Percentiles rank a stretch among this genome's conserved stretches.
Evolutionary conservation across 2,329 filamentous ascomycete species (phyloP).

Genomic region (Aspergillus flavus): DNA sequence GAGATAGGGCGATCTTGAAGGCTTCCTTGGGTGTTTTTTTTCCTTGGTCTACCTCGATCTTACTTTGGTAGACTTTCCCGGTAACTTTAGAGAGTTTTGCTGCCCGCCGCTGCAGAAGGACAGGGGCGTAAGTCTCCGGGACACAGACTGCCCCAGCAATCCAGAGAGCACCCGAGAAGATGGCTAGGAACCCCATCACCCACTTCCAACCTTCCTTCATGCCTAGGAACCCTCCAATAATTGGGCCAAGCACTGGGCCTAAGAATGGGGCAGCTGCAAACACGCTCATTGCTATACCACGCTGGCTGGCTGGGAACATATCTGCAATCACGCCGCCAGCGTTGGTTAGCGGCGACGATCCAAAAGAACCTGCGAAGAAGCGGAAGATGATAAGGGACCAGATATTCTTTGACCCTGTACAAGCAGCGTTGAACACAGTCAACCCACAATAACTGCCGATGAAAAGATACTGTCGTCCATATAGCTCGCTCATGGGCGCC

Average conservation of each 20-base stretch:
- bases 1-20: conserved; percentile 47
- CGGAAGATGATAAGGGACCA: conserved; percentile 62
- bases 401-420: conserved; percentile 51
- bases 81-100: conserved; percentile 48
- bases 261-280: conserved; percentile 68
- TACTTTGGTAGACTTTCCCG: conserved; percentile 47
- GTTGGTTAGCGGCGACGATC: conserved; percentile 61
- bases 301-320: conserved; percentile 54
- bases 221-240: conserved; percentile 66
- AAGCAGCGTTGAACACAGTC: conserved; percentile 61
- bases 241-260: conserved; percentile 63
- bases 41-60: conserved; percentile 17
- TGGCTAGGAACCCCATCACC: conserved; percentile 63
- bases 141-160: conserved; percentile 22
- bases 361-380: conserved; percentile 64
- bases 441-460: conserved; percentile 36
- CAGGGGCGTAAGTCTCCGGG: conserved; percentile 45
- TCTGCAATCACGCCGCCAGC: conserved; percentile 62
- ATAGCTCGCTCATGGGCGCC: conserved; percentile 32
- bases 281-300: conserved; percentile 60
- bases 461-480: conserved; percentile 27
- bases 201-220: conserved; percentile 66
- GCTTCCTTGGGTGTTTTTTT: conserved; percentile 19
- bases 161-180: conserved; percentile 63
- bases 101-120: conserved; percentile 51